These are phyloP conservation scores for Gyromitra esculenta DNA, from an alignment of 2,329 filamentous ascomycete species.

Conservation along the genomic window DNA sequence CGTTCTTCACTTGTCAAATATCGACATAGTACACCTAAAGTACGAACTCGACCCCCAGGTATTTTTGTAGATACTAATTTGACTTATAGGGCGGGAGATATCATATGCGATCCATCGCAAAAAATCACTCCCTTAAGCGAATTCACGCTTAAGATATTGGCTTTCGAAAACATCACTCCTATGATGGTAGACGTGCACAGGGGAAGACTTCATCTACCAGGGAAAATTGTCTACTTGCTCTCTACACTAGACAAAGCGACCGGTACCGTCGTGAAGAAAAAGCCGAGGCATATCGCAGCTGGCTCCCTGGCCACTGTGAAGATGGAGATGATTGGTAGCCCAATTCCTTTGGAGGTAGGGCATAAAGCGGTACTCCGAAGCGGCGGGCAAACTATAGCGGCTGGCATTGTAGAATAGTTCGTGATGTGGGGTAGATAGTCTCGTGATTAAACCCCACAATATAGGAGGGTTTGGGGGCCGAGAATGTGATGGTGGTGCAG, in stretches of 20 bases:
- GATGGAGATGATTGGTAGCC: conserved; percentile 75
- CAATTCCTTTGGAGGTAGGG: conserved; percentile 80
- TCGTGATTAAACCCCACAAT: neutral
- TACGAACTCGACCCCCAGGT: conserved; percentile 54
- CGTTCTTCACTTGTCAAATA: conserved; percentile 81
- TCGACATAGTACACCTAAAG: conserved; percentile 80
- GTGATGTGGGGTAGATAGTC: neutral
- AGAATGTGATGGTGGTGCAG: neutral
- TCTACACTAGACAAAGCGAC: conserved; percentile 81
- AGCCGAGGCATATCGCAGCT: conserved; percentile 82
- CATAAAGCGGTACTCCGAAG: conserved; percentile 82
- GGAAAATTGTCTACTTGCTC: conserved; percentile 75
- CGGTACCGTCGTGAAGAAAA: conserved; percentile 81
- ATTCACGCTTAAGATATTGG: conserved; percentile 84
- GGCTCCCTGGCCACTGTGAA: conserved; percentile 79
- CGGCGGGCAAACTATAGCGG: conserved; percentile 84
- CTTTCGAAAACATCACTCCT: conserved; percentile 88
- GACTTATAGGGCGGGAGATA: conserved; percentile 74
- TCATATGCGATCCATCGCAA: conserved; percentile 76
- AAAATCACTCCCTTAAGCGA: conserved; percentile 76
- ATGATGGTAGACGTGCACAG: conserved; percentile 90
- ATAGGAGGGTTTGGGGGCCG: neutral
- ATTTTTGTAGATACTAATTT: conserved; percentile 10
- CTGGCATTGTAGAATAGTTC: conserved; percentile 78
- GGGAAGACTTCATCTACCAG: conserved; percentile 81